Conservation (phyloP, 331 rosid genomes). For the Stylosanthes scabra region DNA sequence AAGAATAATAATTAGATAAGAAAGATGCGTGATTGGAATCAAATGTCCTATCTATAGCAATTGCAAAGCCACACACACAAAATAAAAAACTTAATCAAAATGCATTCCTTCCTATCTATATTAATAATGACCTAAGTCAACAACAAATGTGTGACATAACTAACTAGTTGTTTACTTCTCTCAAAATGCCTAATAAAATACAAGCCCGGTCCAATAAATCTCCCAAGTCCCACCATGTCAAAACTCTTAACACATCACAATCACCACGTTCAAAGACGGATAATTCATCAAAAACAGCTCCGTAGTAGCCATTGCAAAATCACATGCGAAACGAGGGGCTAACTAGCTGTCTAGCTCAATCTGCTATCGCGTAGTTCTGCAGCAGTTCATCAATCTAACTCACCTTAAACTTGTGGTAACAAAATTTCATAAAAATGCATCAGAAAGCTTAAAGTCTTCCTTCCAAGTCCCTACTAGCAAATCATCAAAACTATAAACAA, state of each 20-base stretch:
- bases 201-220: constrained; percentile 20
- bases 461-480: background rate
- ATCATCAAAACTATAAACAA: constrained; percentile 6
- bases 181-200: background rate
- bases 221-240: constrained; percentile 8
- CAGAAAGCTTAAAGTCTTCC: constrained; percentile 3
- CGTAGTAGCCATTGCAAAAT: background rate
- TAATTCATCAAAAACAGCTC: background rate
- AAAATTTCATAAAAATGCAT: constrained; percentile 17
- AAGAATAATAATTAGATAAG: constrained; percentile 14
- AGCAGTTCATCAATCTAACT: background rate
- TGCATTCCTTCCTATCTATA: background rate
- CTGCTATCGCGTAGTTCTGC: background rate
- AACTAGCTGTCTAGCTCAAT: constrained; percentile 4
- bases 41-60: constrained; percentile 13
- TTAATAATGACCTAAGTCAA: constrained; percentile 17
- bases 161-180: background rate
- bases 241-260: background rate
- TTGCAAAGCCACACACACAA: background rate
- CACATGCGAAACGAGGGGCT: constrained; percentile 3
- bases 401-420: constrained; percentile 10
- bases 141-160: background rate
- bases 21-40: constrained; percentile 16
- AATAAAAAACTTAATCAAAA: background rate
- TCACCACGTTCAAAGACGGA: background rate